Base-by-base conservation (phyloP, 2,329 filamentous ascomycete species). In the Apiospora saccharicola region DNA sequence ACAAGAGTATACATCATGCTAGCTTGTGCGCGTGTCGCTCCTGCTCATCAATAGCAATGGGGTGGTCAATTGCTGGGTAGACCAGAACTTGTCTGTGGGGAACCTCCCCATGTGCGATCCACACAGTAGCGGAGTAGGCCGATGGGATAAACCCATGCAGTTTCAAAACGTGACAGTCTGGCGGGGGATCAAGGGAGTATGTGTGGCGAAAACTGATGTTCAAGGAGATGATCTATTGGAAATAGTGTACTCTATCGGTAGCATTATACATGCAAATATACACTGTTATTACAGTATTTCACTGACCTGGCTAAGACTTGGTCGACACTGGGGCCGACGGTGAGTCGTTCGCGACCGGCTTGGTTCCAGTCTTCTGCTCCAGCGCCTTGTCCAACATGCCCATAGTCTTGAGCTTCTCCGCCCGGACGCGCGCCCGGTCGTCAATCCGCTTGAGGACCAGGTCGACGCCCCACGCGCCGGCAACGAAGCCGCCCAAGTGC, bases 401-500 rank as follows among this genome's bases (percentile, higher is more conserved):
- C 68, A 76, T 77, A 1, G 73, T 76, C 73, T 76, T 77, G 51
- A 78, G 24, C 71, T 72, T 77, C 70, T 79, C 77, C 26, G 75
- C 76, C 16, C 76, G 76, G 19, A 71, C 26, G 34, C 76, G 75
- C 34, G 76, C 76, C 57, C 75, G 75, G 47, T 75, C 71, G n/a
- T 79, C 78, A 77, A 77, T 79, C 71, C 77, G 79, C 70, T 71
- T 75, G 68, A 82, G 78, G 26, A 84, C 73, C 19, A 83, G 71
- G 64, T 83, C 80, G 22, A 81, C 81, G 24, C 85, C 85, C 16
- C 81, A 51, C 0, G 86, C 78, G 13, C 89, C 89, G 4, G 84
- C 82, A 24, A 83, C 74, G 74, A 90, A 84, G 53, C 89, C 88
- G 10, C 82, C 84, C 73, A 90, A 73, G 74, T 90, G 89, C 44